Evolutionary conservation across 257 asterid species (phyloP), one percentile per base, ranked within the genome.

Genomic region (Ehretia macrophylla): DNA sequence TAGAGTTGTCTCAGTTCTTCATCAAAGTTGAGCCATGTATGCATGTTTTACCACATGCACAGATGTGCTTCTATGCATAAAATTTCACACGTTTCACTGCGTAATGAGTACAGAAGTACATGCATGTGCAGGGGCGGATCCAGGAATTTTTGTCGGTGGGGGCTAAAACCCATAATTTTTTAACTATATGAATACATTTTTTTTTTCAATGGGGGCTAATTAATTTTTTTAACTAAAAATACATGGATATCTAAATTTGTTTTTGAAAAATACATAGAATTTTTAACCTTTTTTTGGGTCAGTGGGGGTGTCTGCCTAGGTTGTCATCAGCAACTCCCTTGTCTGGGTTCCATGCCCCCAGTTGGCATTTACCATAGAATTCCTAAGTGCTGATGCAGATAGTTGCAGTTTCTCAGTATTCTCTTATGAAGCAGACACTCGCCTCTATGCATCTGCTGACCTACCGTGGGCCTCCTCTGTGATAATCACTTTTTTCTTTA

Each of bases 371-470:
- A 76, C 95, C 87, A 64, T 73, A 78, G 88, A 88, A 72, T 83
- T 79, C 81, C 79, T 85, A 81, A 82, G 85, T 92, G 99, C 97
- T 92, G 98, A 88, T 91, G 95, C 89, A 88, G 90, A 79, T 91
- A 92, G 97, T 92, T 92, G 85, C n/a, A 97, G 88, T 92, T 86
- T 88, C 93, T 92, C 96, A 88, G 97, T 88, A 81, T 92, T 88
- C 88, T 88, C 86, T 85, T 91, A 82, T 75, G 74, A 83, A 88
- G 97, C 89, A 85, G 81, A 84, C 89, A 86, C 92, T 87, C 84
- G 94, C 97, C 95, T 87, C 83, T 88, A 82, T 88, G 87, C 93
- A 85, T 92, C 97, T 90, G 97, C 97, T 92, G 97, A 88, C 99
- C 97, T 86, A 72, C 97, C 83, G 77, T 86, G 99, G 99, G 83